Base-by-base conservation (phyloP, 192 early-diverging fungal genomes). In the Entomortierella parvispora region DNA sequence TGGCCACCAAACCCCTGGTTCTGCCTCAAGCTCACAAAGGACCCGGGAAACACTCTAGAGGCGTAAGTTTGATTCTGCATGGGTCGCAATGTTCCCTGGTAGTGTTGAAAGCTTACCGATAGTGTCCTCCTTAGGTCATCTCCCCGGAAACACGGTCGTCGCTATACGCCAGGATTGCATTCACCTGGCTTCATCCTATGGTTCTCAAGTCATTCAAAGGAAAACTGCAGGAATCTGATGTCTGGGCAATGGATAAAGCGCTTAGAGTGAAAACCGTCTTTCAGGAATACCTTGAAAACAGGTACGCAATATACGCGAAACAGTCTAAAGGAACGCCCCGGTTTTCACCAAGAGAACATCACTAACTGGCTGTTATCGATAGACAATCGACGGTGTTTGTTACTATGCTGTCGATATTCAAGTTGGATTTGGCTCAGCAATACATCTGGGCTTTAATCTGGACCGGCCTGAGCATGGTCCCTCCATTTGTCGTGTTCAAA, bases 181-280 rank as follows among this genome's bases (percentile, higher is more conserved):
- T 77, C 49, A 77, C 74, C 5, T 77, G 74, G 74, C 43, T 77
- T 10, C 74, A 77, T 22, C 59, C 74, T 9, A 77, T 77, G 74
- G 74, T 77, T 14, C 62, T 64, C 60, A 77, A 77, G 31, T 68
- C 74, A 4, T 58, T 56, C 61, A 49, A 1, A 1, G 66, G 47
- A 23, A 77, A 62, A 37, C 59, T 77, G 4, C 60, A 64, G 54
- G 74, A 77, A 25, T 46, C 65, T 1, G 74, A 77, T 51, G 74
- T 77, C 23, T 77, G 74, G 74, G 65, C 65, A 0, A 64, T 68
- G 43, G 74, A 77, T 4, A 68, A 26, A 15, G 60, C 57, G 2
- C 34, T 77, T 45, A 62, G 66, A 20, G 37, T 77, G 47, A 77
- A 77, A 31, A 68, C 55, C 2, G 43, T 52, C 1, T 68, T 77